A percentile compares a stretch with the other conserved stretches of the same genome.
Conservation (phyloP, 129 eudicot species). For the Calendula officinalis region DNA sequence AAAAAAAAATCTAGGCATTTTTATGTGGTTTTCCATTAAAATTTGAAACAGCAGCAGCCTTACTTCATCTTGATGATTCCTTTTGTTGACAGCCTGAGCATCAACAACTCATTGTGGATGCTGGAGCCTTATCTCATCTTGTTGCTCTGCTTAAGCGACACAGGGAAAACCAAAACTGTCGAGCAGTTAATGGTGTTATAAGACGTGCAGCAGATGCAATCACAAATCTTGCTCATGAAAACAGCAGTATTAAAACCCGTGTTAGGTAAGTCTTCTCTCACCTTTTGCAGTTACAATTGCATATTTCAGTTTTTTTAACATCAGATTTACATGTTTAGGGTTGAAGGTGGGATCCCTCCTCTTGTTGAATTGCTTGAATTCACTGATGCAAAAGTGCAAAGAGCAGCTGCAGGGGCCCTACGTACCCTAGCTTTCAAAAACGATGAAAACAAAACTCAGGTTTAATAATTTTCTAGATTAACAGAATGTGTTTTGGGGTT, state of each 20-base stretch:
- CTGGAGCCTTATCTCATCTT: conserved; percentile 78
- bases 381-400: conserved; percentile 75
- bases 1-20: background rate
- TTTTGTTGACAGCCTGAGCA: conserved; percentile 71
- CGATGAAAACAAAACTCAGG: conserved; percentile 90
- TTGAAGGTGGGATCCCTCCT: conserved; percentile 93
- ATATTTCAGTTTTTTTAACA: conserved; percentile 13
- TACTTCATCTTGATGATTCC: conserved; percentile 12
- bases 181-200: conserved; percentile 68
- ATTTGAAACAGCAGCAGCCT: background rate
- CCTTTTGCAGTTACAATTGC: conserved; percentile 3
- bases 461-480: conserved; percentile 21
- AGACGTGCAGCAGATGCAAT: conserved; percentile 90
- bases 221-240: conserved; percentile 91
- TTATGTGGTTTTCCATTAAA: background rate
- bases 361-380: conserved; percentile 88
- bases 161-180: conserved; percentile 38
- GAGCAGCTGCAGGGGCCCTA: conserved; percentile 90
- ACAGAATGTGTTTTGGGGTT: background rate
- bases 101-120: conserved; percentile 85
- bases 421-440: conserved; percentile 88
- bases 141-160: conserved; percentile 67
- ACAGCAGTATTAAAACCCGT: conserved; percentile 68
- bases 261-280: conserved; percentile 52
- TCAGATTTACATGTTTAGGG: conserved; percentile 36